Evolutionary conservation across 1,139 yeast genomes (phyloP).

Genomic region (Taphrina deformans): DNA sequence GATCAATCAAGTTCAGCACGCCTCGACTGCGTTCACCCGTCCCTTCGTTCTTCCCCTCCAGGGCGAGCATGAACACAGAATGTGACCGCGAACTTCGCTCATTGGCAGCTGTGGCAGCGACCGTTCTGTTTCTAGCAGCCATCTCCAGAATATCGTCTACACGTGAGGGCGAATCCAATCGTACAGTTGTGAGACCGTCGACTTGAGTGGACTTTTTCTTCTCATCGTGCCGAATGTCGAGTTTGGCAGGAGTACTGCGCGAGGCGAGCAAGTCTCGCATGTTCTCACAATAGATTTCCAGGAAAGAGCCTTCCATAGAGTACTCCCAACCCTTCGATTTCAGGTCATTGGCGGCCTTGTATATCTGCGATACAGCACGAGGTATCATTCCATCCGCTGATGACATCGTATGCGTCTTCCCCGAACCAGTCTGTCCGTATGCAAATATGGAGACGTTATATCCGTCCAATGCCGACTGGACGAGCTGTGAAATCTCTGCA

Average conservation of each 20-base stretch:
- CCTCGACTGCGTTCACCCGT: conserved; percentile 61
- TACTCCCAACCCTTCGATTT: conserved; percentile 66
- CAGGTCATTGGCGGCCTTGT: conserved; percentile 57
- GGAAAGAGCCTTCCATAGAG: conserved; percentile 68
- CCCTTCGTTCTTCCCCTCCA: conserved; percentile 56
- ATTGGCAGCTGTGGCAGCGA: conserved; percentile 80
- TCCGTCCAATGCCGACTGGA: conserved; percentile 89
- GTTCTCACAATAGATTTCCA: conserved; percentile 85
- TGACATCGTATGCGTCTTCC: conserved; percentile 92
- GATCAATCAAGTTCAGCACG: conserved; percentile 69
- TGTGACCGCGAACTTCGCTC: conserved; percentile 74
- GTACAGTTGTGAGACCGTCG: conserved; percentile 58
- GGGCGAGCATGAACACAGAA: conserved; percentile 67
- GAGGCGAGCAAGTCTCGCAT: conserved; percentile 65
- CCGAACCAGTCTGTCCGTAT: conserved; percentile 97
- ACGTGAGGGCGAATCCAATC: conserved; percentile 53
- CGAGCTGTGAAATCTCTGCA: conserved; percentile 79
- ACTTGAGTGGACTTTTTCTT: conserved; percentile 55
- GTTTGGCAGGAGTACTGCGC: conserved; percentile 47
- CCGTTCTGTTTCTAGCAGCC: conserved; percentile 66
- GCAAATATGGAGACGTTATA: conserved; percentile 84
- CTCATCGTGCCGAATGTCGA: conserved; percentile 75
- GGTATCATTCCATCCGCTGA: conserved; percentile 79
- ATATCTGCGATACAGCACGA: conserved; percentile 69
- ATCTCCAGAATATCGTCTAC: conserved; percentile 55